phyloP scores from a whole-genome alignment of 441 rosid species.

The Euphorbia schlechtendalii region DNA sequence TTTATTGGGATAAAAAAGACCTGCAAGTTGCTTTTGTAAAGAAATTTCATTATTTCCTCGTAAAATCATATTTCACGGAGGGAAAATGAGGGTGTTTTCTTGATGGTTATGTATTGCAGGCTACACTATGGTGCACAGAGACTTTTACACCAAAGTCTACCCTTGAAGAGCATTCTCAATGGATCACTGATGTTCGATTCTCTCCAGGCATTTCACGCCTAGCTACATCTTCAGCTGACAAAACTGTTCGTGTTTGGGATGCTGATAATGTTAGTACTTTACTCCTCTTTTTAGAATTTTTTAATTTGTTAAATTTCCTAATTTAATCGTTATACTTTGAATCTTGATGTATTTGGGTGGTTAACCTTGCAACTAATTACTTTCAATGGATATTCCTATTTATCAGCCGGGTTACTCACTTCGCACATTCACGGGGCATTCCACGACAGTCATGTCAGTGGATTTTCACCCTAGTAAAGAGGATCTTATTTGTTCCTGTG shows the following conservation, averaged over 20 bases:
- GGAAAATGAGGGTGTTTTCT: not conserved
- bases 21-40: conserved; percentile 5
- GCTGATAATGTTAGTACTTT: conserved; percentile 46
- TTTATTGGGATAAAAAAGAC: not conserved
- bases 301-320: no score
- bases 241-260: conserved; percentile 69
- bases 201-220: conserved; percentile 53
- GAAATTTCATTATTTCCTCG: no score
- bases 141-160: conserved; percentile 38
- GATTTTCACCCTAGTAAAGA: conserved; percentile 68
- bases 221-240: conserved; percentile 64
- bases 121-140: conserved; percentile 54
- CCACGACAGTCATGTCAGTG: conserved; percentile 49
- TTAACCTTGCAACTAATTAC: not conserved
- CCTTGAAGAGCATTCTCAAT: conserved; percentile 57
- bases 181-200: conserved; percentile 69
- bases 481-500: conserved; percentile 65
- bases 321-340: no score
- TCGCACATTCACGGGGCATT: conserved; percentile 53
- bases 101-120: conserved; percentile 35
- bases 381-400: conserved; percentile 15
- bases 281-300: not conserved
- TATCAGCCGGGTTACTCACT: conserved; percentile 53
- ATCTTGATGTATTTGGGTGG: not conserved
- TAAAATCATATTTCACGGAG: no score